Conservation (phyloP, 352 stramenopile species). For the Pythium pyrilobum region DNA sequence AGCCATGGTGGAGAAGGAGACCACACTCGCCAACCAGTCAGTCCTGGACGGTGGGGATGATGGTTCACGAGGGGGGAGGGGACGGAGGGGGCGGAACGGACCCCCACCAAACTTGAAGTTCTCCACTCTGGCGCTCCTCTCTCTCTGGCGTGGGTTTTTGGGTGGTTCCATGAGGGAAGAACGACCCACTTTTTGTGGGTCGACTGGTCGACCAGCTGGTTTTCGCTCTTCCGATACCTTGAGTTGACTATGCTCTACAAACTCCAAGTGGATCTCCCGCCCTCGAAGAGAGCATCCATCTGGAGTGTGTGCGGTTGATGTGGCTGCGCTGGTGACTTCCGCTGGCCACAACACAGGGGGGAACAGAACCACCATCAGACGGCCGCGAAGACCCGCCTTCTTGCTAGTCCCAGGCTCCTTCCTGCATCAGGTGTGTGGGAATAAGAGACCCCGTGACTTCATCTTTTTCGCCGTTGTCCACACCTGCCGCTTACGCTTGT, state of each 20-base stretch:
- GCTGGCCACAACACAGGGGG: slow-evolving; percentile 9
- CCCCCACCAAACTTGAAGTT: slow-evolving; percentile 20
- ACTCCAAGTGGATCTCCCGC: slow-evolving; percentile 9
- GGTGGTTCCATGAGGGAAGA: slow-evolving; percentile 17
- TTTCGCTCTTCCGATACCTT: slow-evolving; percentile 8
- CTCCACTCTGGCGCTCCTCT: not conserved
- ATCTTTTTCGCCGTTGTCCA: slow-evolving; percentile 27
- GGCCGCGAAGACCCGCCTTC: slow-evolving; percentile 5
- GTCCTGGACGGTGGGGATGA: not conserved
- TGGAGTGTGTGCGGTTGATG: slow-evolving; percentile 25
- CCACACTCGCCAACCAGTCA: no score
- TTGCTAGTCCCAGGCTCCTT: no score
- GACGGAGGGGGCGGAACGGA: not conserved
- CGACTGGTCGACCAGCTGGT: slow-evolving; percentile 1
- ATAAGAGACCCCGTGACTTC: no score
- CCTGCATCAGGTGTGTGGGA: no score
- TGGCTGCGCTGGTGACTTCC: slow-evolving; percentile 16
- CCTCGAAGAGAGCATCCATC: slow-evolving; percentile 24
- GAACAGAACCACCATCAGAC: slow-evolving; percentile 5
- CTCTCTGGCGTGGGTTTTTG: slow-evolving; percentile 17
- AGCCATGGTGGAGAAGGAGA: no score
- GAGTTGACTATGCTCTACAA: slow-evolving; percentile 17
- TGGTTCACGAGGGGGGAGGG: not conserved
- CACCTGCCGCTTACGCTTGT: slow-evolving; percentile 4
- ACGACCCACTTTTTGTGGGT: slow-evolving; percentile 3